Base-by-base conservation (phyloP, 2,329 filamentous ascomycete species). In the Madurella mycetomatis region DNA sequence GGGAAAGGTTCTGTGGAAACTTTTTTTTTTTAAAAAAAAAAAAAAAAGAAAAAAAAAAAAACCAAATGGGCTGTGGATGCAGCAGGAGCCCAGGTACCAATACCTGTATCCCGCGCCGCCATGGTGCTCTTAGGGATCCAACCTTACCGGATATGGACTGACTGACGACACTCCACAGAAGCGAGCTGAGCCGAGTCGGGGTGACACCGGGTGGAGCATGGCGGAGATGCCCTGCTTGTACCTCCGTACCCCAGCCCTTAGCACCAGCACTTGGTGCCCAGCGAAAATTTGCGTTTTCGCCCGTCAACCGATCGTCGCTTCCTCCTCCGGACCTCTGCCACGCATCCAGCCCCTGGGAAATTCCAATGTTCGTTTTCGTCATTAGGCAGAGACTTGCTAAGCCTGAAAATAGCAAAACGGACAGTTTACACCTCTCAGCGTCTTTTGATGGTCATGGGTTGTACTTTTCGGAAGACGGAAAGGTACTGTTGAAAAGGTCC, bases 81-180 rank as follows among this genome's bases (percentile, higher is more conserved):
- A 25, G 25, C 25, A 25, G 7, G 25, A 37, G 34, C 13, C 34
- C 34, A 37, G 13, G 13, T 37, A 37, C 13, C 11, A 12, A 37
- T 37, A 37, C 13, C 13, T 37, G 2, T 37, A 37, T 37, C 34
- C 9, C 9, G 34, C 34, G 34, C 34, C 13, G 9, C 13, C 34
- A 11, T 37, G 11, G 37, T 40, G 34, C 16, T 17, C 16, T 42
- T 17, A 3, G 9, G 9, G 12, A n/a, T 9, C 16, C 18, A 12
- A n/a, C 32, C 16, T 46, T 32, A 19, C 46, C 51, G 16, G 9
- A 19, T 45, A 19, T n/a, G 52, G 52, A 17, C 31, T 34, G 41
- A 56, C 59, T 59, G 57, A 56, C 51, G 51, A 58, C 57, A 61
- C 57, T 34, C 50, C 52, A 57, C 55, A 58, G 53, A 55, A 59